A percentile compares a stretch with the other conserved stretches of the same genome.
These are phyloP conservation scores for Chlamydomonas schloesseri DNA, from an alignment of 139 green algal species.

Conservation along the genomic window DNA sequence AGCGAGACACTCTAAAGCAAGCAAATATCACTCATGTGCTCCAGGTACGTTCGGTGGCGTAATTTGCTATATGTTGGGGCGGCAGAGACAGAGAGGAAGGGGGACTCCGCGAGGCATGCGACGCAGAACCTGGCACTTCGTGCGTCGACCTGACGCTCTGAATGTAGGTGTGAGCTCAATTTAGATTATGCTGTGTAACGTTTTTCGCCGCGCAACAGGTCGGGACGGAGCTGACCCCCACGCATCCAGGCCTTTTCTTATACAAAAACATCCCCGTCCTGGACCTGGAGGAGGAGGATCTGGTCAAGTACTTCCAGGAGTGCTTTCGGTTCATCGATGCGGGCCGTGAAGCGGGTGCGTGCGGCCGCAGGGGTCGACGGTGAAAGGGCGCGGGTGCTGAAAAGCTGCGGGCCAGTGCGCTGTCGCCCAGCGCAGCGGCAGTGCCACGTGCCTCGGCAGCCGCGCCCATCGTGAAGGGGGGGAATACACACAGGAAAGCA, in stretches of 20 bases:
- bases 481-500: too few species aligned
- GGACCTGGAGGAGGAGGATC: conserved; percentile 52
- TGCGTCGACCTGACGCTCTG: background rate
- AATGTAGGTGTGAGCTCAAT: background rate
- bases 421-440: too few species aligned
- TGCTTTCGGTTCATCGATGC: conserved; percentile 59
- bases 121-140: background rate
- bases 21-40: conserved; percentile 51
- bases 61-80: too few species aligned
- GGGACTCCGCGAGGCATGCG: too few species aligned
- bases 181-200: background rate
- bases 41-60: conserved; percentile 23
- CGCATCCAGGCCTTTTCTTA: conserved; percentile 14
- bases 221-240: conserved; percentile 49
- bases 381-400: too few species aligned
- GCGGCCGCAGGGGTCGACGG: background rate
- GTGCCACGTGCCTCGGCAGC: too few species aligned
- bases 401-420: too few species aligned
- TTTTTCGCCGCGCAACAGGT: background rate
- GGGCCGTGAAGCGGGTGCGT: conserved; percentile 2
- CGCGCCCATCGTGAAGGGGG: too few species aligned
- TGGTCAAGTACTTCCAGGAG: conserved; percentile 44
- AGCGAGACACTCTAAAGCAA: background rate
- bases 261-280: conserved; percentile 49
- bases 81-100: too few species aligned